Evolutionary conservation across 305 asterid genomes (phyloP).

Genomic region (Solanum hybrid): DNA sequence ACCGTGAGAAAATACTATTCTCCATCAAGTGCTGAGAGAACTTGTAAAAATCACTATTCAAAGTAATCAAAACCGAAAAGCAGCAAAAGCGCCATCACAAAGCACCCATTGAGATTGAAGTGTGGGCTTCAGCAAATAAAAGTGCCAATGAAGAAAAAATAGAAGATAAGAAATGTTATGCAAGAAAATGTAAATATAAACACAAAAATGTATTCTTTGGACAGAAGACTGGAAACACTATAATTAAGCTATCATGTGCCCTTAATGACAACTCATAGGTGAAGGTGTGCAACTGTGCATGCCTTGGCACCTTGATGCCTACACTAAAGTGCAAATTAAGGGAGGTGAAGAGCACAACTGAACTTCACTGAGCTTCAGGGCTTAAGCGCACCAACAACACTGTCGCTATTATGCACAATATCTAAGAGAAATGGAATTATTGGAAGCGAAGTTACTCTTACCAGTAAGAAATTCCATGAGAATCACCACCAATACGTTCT

Average conservation of each 20-base stretch:
- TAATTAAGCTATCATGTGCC: background rate
- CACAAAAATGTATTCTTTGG: background rate
- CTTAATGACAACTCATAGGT: background rate
- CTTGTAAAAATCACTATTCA: background rate
- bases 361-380: background rate
- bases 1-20: background rate
- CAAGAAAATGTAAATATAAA: background rate
- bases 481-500: constrained; percentile 89
- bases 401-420: background rate
- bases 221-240: background rate
- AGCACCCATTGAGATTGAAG: background rate
- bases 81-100: background rate
- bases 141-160: background rate
- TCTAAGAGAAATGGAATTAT: background rate
- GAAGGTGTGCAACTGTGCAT: background rate
- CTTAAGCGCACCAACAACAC: background rate
- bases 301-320: background rate
- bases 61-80: background rate
- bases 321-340: background rate
- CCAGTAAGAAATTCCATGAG: constrained; percentile 94
- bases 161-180: background rate
- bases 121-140: background rate
- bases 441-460: constrained; percentile 1
- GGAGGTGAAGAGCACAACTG: background rate
- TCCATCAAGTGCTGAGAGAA: background rate